A percentile compares a stretch with the other conserved stretches of the same genome.
phyloP scores from a whole-genome alignment of 352 stramenopile genomes.

The Pythium rishiriense region DNA sequence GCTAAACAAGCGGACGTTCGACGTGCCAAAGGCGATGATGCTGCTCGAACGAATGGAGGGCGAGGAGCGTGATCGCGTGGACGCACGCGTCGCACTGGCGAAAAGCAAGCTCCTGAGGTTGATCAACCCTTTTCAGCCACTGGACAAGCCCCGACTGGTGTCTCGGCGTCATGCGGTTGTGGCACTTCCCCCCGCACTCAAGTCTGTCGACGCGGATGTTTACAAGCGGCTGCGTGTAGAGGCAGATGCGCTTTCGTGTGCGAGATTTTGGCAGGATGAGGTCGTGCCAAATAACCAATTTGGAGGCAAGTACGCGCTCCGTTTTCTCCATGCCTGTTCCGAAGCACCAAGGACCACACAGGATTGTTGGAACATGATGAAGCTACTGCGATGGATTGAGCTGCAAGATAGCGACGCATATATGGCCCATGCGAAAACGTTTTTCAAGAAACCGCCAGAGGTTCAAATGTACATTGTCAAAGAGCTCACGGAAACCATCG shows the following conservation, averaged over 20 bases:
- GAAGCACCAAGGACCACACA: conserved; percentile 29
- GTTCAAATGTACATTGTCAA: conserved; percentile 48
- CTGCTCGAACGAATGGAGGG: conserved; percentile 60
- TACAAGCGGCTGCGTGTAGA: conserved; percentile 20
- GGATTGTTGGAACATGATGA: conserved; percentile 44
- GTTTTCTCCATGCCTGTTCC: conserved; percentile 40
- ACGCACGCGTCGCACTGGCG: conserved; percentile 53
- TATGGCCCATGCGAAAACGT: conserved; percentile 39
- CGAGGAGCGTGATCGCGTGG: conserved; percentile 49
- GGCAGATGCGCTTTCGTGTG: conserved; percentile 41
- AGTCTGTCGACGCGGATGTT: neutral
- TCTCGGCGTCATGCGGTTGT: conserved; percentile 49
- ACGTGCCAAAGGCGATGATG: conserved; percentile 53
- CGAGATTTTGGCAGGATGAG: conserved; percentile 66
- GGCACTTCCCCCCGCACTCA: conserved; percentile 2
- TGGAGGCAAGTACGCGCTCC: conserved; percentile 34
- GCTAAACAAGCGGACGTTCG: conserved; percentile 55
- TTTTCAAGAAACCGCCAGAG: conserved; percentile 46
- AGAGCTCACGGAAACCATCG: conserved; percentile 34
- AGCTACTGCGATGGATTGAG: conserved; percentile 58
- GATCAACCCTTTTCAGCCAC: conserved; percentile 54
- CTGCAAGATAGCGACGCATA: conserved; percentile 53
- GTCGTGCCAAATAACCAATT: conserved; percentile 37
- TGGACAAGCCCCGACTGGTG: conserved; percentile 42
- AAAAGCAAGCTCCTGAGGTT: conserved; percentile 53